Conservation (phyloP, 2,329 filamentous ascomycete species). For the Colletotrichum aenigma region DNA sequence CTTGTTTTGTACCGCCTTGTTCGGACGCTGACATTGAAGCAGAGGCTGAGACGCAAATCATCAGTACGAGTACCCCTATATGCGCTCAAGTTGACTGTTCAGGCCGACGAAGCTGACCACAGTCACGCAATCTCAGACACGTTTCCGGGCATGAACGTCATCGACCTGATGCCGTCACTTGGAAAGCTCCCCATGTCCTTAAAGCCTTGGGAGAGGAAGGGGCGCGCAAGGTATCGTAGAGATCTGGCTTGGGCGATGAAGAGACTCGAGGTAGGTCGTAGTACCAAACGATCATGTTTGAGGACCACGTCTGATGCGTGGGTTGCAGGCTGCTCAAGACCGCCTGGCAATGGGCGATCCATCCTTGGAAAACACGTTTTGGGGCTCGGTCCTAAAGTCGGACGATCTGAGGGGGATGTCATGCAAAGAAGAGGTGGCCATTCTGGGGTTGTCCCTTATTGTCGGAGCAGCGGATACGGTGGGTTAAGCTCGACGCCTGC, state of each 20-base stretch:
- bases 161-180: not conserved
- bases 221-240: not conserved
- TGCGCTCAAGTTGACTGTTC: rapidly evolving
- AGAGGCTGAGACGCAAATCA: not conserved
- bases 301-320: not conserved
- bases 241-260: not conserved
- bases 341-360: not conserved
- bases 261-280: not conserved
- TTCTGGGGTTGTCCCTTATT: not conserved
- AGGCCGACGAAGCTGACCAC: not conserved
- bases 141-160: not conserved
- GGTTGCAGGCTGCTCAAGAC: not conserved
- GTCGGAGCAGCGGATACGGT: not conserved
- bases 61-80: not conserved
- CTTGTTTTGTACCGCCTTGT: rapidly evolving
- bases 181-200: not conserved
- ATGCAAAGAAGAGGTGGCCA: not conserved
- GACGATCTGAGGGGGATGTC: not conserved
- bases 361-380: not conserved
- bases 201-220: not conserved
- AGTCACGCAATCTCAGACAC: not conserved
- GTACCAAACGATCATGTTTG: not conserved
- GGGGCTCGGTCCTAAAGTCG: not conserved
- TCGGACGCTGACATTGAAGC: not conserved
- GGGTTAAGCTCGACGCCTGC: rapidly evolving